These are phyloP conservation scores for bread wheat (Triticum aestivum) DNA, from an alignment of 176 grass and related monocot species.

Conservation along the genomic window DNA sequence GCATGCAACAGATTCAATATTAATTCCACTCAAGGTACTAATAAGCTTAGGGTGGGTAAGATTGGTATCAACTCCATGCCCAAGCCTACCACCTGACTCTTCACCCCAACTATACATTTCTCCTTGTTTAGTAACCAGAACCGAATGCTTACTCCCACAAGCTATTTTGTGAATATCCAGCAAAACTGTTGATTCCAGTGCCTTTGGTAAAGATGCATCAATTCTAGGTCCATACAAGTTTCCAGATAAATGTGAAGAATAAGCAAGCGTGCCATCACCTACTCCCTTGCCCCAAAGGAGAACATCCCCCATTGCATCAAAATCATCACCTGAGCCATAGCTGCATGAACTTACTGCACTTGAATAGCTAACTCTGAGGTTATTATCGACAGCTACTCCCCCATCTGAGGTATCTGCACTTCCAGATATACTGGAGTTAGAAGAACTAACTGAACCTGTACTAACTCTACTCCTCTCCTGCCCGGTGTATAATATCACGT, in stretches of 20 bases:
- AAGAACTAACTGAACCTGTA: conserved; percentile 39
- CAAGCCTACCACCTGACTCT: conserved; percentile 66
- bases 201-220: conserved; percentile 56
- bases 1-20: conserved; percentile 56
- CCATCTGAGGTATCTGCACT: conserved; percentile 49
- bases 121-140: conserved; percentile 74
- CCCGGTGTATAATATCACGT: conserved; percentile 53
- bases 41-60: conserved; percentile 67
- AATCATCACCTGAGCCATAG: conserved; percentile 75
- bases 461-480: conserved; percentile 35
- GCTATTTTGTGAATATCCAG: conserved; percentile 61
- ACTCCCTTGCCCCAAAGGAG: conserved; percentile 65
- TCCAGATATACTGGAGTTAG: conserved; percentile 50
- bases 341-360: conserved; percentile 70
- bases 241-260: conserved; percentile 35
- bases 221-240: conserved; percentile 22
- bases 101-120: conserved; percentile 76
- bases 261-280: conserved; percentile 42
- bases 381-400: conserved; percentile 46
- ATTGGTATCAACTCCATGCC: conserved; percentile 62
- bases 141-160: conserved; percentile 60
- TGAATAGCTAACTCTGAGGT: conserved; percentile 64
- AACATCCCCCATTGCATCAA: conserved; percentile 65
- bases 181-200: conserved; percentile 55
- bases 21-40: conserved; percentile 40